phyloP scores from a whole-genome alignment of 805 yeast species.

The Naumovozyma dairenensis region DNA sequence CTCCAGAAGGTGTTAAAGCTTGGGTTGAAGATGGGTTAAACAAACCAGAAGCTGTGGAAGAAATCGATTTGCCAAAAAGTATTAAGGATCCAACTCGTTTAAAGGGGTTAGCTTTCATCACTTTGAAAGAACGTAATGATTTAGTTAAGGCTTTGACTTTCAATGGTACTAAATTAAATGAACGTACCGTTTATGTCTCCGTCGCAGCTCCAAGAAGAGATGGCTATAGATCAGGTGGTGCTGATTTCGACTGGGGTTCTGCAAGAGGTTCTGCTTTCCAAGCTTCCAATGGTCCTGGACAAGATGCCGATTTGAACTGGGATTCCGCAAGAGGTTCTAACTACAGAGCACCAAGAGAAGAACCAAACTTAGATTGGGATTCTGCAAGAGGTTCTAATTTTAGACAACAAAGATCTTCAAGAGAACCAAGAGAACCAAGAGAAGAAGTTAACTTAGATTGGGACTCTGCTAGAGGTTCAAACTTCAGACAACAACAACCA shows the following conservation, averaged over 20 bases:
- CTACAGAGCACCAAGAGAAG: conserved; percentile 30
- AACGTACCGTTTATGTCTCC: conserved; percentile 61
- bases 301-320: conserved; percentile 39
- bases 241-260: conserved; percentile 40
- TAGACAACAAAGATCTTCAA: conserved; percentile 26
- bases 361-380: conserved; percentile 27
- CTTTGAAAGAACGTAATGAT: conserved; percentile 67
- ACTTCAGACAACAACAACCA: conserved; percentile 20
- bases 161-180: conserved; percentile 59
- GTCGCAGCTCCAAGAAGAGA: conserved; percentile 66
- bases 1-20: conserved; percentile 51
- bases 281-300: conserved; percentile 24
- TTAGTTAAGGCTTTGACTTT: conserved; percentile 63
- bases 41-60: conserved; percentile 47
- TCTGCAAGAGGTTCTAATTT: conserved; percentile 30
- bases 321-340: conserved; percentile 41
- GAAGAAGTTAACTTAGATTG: conserved; percentile 56
- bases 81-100: conserved; percentile 48
- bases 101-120: conserved; percentile 84
- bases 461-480: conserved; percentile 37
- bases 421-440: conserved; percentile 13
- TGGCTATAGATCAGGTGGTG: conserved; percentile 33
- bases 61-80: conserved; percentile 68
- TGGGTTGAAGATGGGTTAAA: conserved; percentile 49
- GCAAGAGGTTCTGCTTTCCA: conserved; percentile 29